Evolutionary conservation across 1,284 basidiomycete genomes (phyloP), one percentile per base, ranked within the genome.

Genomic region (Fomes fomentarius): DNA sequence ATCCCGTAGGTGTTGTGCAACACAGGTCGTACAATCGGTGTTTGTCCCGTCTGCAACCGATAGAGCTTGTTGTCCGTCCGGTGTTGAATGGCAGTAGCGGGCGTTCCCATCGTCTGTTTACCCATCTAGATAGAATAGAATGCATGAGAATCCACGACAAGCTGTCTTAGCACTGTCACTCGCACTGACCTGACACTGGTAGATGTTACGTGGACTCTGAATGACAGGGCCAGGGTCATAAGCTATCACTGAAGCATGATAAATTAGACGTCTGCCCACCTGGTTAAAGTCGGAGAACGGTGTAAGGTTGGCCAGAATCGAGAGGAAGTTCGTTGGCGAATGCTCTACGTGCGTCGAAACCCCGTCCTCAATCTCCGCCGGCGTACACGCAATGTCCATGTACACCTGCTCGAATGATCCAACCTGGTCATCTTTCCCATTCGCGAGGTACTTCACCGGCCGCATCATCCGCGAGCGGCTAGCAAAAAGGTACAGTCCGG

Each of bases 91-190:
- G 94, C 92, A 1, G 95, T 98, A 28, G 94, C 89, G 1, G 97
- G 96, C 26, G 97, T 99, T 35, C 97, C 97, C 97, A 99, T 99
- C 1, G 94, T 93, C 83, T 99, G 97, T 80, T 99, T 99, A 74
- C 94, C 95, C 97, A 99, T 99, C 89, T 98, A 63, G 25, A 54
- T 15, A 44, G 14, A 35, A 58, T 28, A 30, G 19, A 60, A 49
- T 54, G 54, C 37, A 51, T 21, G 22, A 35, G 4, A 35, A 12
- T 15, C 1, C 2, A 17, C 10, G 5, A 30, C 7, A 1, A 7
- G 7, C 14, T 11, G 5, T 8, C 19, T 17, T 5, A 14, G 17
- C 26, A 17, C n/a, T 40, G 2, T 40, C 10, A 21, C 19, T n/a
- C 39, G 37, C 11, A 64, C 71, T 25, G 64, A 89, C 89, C 80